Evolutionary conservation across 768 basidiomycete genomes (phyloP).

Genomic region (Tylopilus sp.): DNA sequence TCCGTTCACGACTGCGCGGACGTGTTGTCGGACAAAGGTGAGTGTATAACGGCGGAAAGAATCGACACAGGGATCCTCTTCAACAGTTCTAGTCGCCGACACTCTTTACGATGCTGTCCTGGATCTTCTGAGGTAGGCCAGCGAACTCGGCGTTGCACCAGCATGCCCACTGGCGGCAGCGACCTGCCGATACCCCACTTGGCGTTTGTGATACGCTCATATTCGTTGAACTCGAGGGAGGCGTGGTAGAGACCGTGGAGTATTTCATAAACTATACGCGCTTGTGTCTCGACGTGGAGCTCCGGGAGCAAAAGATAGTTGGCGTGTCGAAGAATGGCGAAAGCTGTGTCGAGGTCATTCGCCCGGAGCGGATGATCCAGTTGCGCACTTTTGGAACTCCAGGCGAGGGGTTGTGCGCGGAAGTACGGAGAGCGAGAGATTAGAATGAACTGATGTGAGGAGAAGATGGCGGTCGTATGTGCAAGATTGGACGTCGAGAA

Average conservation of each 20-base stretch:
- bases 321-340: conserved; percentile 83
- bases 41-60: no score
- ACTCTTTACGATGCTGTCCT: conserved; percentile 67
- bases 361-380: conserved; percentile 21
- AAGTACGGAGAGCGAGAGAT: conserved; percentile 91
- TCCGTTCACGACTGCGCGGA: no score
- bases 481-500: conserved; percentile 64
- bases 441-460: conserved; percentile 91
- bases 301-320: conserved; percentile 72
- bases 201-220: conserved; percentile 68
- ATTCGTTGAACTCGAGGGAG: conserved; percentile 73
- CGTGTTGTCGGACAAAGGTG: no score
- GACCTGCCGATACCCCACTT: conserved; percentile 83
- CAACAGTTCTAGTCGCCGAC: no score
- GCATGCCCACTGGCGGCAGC: conserved; percentile 79
- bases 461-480: conserved; percentile 77
- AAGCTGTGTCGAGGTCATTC: conserved; percentile 87
- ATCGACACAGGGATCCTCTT: no score
- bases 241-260: conserved; percentile 87
- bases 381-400: conserved; percentile 41
- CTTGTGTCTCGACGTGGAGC: conserved; percentile 80
- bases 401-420: conserved; percentile 69
- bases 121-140: conserved; percentile 56
- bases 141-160: conserved; percentile 83
- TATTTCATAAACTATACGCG: conserved; percentile 83